A percentile compares a stretch with the other conserved stretches of the same genome.
phyloP scores from a whole-genome alignment of 192 early-diverging fungal genomes.

The Haplosporangium gracile region DNA sequence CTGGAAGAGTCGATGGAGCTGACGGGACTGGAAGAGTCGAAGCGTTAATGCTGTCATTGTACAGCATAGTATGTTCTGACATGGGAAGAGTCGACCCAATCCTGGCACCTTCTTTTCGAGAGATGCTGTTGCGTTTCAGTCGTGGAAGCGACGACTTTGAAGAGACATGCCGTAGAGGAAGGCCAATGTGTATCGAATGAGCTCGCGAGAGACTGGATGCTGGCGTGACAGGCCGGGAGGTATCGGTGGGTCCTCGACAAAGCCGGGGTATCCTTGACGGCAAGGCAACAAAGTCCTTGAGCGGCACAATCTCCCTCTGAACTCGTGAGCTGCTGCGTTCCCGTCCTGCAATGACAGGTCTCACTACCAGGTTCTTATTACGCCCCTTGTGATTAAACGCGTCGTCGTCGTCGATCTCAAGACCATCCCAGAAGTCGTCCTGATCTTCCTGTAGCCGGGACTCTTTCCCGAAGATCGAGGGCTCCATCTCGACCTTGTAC shows the following conservation, averaged over 20 bases:
- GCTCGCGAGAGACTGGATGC: constrained; percentile 29
- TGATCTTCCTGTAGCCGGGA: constrained; percentile 31
- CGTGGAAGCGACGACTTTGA: constrained; percentile 46
- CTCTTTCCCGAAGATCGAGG: constrained; percentile 36
- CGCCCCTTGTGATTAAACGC: constrained; percentile 20
- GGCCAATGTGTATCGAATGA: constrained; percentile 33
- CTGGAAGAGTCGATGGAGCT: constrained; percentile 3
- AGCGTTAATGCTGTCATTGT: constrained; percentile 5
- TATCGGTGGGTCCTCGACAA: constrained; percentile 26
- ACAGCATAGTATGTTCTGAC: not conserved
- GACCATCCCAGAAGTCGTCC: constrained; percentile 47
- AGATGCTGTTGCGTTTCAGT: constrained; percentile 27
- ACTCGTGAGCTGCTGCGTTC: constrained; percentile 38
- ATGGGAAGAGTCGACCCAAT: not conserved
- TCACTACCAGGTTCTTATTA: constrained; percentile 29
- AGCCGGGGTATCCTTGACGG: constrained; percentile 44
- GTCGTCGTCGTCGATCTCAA: constrained; percentile 22
- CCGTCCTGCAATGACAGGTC: constrained; percentile 21
- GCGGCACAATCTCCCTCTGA: constrained; percentile 33
- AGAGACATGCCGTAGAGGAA: constrained; percentile 20
- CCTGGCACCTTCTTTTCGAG: constrained; percentile 6
- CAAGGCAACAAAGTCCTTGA: constrained; percentile 48
- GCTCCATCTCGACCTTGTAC: constrained; percentile 20
- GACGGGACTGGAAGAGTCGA: constrained; percentile 21
- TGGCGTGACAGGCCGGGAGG: constrained; percentile 29